Conservation (phyloP, 495 filamentous ascomycete species). For the Penicillium turbatum region DNA sequence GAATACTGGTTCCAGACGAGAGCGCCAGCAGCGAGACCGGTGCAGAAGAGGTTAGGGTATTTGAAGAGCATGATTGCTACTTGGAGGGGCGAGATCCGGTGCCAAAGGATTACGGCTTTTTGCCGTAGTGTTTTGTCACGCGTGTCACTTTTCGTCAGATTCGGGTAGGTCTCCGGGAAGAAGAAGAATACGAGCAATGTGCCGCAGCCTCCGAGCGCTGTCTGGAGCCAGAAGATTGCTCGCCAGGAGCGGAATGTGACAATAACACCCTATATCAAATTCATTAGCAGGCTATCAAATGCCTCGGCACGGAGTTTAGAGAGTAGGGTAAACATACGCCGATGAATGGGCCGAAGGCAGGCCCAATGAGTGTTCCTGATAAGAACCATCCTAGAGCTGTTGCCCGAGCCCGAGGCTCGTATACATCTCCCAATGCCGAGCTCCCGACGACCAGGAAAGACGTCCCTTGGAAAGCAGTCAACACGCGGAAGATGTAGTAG, state of each 20-base stretch:
- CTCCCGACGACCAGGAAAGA: slow-evolving; percentile 63
- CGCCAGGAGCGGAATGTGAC: slow-evolving; percentile 67
- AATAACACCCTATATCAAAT: slow-evolving; percentile 50
- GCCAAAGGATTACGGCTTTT: slow-evolving; percentile 51
- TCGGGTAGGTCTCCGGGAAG: slow-evolving; percentile 66
- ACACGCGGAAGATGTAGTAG: slow-evolving; percentile 65
- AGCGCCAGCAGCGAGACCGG: slow-evolving; percentile 54
- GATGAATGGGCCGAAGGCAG: slow-evolving; percentile 64
- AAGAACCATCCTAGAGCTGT: slow-evolving; percentile 69
- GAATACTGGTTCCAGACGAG: slow-evolving; percentile 73
- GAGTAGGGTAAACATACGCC: slow-evolving; percentile 29
- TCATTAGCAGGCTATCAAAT: not conserved
- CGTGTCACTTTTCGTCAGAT: slow-evolving; percentile 53
- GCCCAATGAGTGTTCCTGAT: slow-evolving; percentile 64
- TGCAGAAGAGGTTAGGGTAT: slow-evolving; percentile 63
- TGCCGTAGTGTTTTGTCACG: slow-evolving; percentile 41
- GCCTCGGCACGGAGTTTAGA: too few species aligned
- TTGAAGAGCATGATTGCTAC: slow-evolving; percentile 52
- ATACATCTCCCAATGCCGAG: slow-evolving; percentile 61
- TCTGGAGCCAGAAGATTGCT: slow-evolving; percentile 69
- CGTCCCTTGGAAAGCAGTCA: slow-evolving; percentile 70
- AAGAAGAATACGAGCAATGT: slow-evolving; percentile 58
- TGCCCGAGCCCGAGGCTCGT: slow-evolving; percentile 60
- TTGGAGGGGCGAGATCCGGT: slow-evolving; percentile 58
- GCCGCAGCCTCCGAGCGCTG: slow-evolving; percentile 55